Percentiles rank a stretch among this genome's conserved stretches.
Evolutionary conservation across 1,139 yeast species (phyloP).

Genomic region (Yamadazyma dendronema): DNA sequence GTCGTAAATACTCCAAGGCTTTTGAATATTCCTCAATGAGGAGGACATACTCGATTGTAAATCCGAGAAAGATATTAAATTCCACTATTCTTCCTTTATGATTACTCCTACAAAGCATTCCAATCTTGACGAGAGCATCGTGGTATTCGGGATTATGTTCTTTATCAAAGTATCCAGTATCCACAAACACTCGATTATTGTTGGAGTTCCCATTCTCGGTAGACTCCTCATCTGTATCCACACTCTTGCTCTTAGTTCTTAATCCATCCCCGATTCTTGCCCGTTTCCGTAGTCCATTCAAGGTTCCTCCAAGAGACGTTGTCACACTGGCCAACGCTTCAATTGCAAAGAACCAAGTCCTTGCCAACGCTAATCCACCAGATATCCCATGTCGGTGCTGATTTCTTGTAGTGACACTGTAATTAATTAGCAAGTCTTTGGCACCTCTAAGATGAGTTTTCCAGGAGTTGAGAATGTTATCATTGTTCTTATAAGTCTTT

Average conservation of each 20-base stretch:
- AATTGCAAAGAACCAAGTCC: constrained; percentile 46
- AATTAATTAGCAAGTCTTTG: constrained; percentile 35
- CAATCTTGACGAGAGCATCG: constrained; percentile 29
- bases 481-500: constrained; percentile 18
- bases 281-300: constrained; percentile 11
- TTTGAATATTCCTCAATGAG: constrained; percentile 29
- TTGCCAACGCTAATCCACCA: constrained; percentile 44
- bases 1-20: constrained; percentile 22
- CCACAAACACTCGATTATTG: constrained; percentile 21
- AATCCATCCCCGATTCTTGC: not conserved
- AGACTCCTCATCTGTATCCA: constrained; percentile 11
- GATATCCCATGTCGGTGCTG: constrained; percentile 18
- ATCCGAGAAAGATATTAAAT: constrained; percentile 38
- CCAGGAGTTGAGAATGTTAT: constrained; percentile 29
- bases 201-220: constrained; percentile 16
- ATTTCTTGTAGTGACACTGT: constrained; percentile 22
- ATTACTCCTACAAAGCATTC: constrained; percentile 23
- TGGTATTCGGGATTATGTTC: constrained; percentile 31
- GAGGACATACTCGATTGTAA: constrained; percentile 26
- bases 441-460: constrained; percentile 42
- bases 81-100: constrained; percentile 15
- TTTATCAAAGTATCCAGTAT: constrained; percentile 33
- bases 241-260: constrained; percentile 4
- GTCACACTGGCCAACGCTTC: constrained; percentile 37
- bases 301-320: constrained; percentile 33